These are phyloP conservation scores for Ganoderma sinense DNA, from an alignment of 1,284 basidiomycete species.

Conservation along the genomic window DNA sequence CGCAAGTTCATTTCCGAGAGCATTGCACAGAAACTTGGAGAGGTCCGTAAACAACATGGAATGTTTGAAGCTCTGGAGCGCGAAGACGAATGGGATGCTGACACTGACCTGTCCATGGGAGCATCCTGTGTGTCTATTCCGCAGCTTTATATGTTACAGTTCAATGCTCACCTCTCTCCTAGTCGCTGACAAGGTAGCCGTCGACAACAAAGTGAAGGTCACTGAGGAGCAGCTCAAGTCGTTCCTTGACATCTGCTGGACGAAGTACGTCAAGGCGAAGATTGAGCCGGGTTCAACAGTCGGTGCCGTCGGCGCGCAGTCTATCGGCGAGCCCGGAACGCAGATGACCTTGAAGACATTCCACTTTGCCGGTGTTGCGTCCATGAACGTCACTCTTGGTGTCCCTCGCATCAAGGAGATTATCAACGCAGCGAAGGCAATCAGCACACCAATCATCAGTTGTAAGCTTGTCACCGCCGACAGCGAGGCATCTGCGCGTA, in stretches of 20 bases:
- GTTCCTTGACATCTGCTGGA: slow-evolving; percentile 91
- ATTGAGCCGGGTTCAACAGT: slow-evolving; percentile 98
- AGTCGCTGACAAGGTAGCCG: slow-evolving; percentile 74
- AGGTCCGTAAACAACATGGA: slow-evolving; percentile 76
- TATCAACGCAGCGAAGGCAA: slow-evolving; percentile 97
- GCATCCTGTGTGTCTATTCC: slow-evolving; percentile 62
- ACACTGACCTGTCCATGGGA: slow-evolving; percentile 81
- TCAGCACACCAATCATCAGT: slow-evolving; percentile 98
- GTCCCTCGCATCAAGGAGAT: slow-evolving; percentile 99
- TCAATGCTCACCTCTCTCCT: slow-evolving; percentile 1
- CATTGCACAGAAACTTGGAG: slow-evolving; percentile 76
- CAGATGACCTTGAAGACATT: slow-evolving; percentile 99
- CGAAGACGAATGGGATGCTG: slow-evolving; percentile 79
- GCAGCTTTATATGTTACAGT: not conserved
- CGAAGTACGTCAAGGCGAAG: slow-evolving; percentile 92
- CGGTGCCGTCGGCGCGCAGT: slow-evolving; percentile 98
- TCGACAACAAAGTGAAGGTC: slow-evolving; percentile 93
- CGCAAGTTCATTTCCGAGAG: slow-evolving; percentile 77
- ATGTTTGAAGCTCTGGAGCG: slow-evolving; percentile 87
- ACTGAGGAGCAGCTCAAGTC: slow-evolving; percentile 81
- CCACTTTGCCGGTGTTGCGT: slow-evolving; percentile 99
- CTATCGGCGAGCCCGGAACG: slow-evolving; percentile 99
- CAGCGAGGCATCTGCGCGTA: slow-evolving; percentile 92
- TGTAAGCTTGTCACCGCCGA: slow-evolving; percentile 89
- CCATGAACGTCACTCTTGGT: slow-evolving; percentile 99